These are phyloP conservation scores for Camellia granthamiana DNA, from an alignment of 148 eudicot species.

Conservation along the genomic window DNA sequence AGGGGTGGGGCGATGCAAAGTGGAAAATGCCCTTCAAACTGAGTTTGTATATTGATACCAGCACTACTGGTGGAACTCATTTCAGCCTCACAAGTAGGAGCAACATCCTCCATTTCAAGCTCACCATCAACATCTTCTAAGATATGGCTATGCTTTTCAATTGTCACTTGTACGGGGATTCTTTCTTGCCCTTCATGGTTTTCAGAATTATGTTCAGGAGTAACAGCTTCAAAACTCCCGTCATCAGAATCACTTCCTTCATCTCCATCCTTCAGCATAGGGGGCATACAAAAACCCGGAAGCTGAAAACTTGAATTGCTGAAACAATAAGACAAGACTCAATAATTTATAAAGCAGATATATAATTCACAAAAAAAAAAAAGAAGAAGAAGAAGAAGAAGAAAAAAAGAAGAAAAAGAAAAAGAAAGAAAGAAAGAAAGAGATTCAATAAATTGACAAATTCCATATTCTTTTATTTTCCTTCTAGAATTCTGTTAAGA, in stretches of 20 bases:
- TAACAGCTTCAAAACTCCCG: constrained; percentile 94
- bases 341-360: constrained; percentile 6
- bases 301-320: constrained; percentile 97
- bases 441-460: background rate
- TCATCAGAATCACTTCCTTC: constrained; percentile 83
- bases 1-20: constrained; percentile 44
- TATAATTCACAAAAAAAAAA: background rate
- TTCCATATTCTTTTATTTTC: background rate
- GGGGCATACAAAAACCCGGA: constrained; percentile 91
- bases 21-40: constrained; percentile 34
- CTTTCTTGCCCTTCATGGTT: constrained; percentile 37
- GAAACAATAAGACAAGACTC: constrained; percentile 25
- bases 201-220: constrained; percentile 74
- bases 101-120: constrained; percentile 99
- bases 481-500: background rate
- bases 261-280: constrained; percentile 75
- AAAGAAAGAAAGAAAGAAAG: background rate
- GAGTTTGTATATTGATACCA: constrained; percentile 30
- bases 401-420: too few species aligned
- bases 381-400: fast-evolving
- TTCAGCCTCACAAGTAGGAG: constrained; percentile 62
- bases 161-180: constrained; percentile 23
- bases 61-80: constrained; percentile 26
- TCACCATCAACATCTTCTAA: constrained; percentile 99
- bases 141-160: constrained; percentile 73